These are phyloP conservation scores for Zopfia rhizophila DNA, from an alignment of 2,329 filamentous ascomycete genomes.

Conservation along the genomic window DNA sequence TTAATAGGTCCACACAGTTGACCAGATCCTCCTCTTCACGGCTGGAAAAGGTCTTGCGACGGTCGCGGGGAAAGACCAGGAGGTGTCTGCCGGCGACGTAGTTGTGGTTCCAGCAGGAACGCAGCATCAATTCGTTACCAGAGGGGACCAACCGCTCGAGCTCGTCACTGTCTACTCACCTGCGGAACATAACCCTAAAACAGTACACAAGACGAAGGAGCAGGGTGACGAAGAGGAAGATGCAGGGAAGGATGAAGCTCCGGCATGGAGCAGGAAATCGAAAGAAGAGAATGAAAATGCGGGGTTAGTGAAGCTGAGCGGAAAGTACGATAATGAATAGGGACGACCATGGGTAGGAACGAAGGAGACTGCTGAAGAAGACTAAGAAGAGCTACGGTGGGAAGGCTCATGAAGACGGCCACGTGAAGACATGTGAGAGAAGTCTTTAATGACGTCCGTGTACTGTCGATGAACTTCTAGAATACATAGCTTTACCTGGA, in stretches of 20 bases:
- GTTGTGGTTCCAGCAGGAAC: constrained; percentile 73
- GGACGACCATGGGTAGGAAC: no score
- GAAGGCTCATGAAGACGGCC: no score
- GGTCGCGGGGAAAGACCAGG: constrained; percentile 68
- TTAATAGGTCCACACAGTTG: constrained; percentile 64
- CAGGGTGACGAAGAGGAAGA: constrained; percentile 71
- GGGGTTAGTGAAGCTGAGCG: constrained; percentile 62
- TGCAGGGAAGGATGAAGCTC: constrained; percentile 68
- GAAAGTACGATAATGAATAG: constrained; percentile 34
- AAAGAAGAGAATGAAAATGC: constrained; percentile 68
- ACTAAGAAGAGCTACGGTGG: no score
- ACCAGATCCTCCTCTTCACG: constrained; percentile 73
- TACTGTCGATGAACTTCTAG: no score
- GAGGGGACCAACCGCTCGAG: constrained; percentile 67
- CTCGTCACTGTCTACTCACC: constrained; percentile 72
- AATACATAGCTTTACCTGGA: no score
- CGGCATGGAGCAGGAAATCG: constrained; percentile 66
- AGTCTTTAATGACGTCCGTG: no score
- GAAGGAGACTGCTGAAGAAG: no score
- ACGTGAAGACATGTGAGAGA: no score
- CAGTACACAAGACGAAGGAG: constrained; percentile 71
- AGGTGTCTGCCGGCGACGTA: constrained; percentile 65
- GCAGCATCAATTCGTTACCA: constrained; percentile 73
- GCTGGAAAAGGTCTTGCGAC: constrained; percentile 68
- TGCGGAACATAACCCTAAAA: constrained; percentile 69